Conservation (phyloP, 23 red algal genomes). For the Chondrus crispus region DNA sequence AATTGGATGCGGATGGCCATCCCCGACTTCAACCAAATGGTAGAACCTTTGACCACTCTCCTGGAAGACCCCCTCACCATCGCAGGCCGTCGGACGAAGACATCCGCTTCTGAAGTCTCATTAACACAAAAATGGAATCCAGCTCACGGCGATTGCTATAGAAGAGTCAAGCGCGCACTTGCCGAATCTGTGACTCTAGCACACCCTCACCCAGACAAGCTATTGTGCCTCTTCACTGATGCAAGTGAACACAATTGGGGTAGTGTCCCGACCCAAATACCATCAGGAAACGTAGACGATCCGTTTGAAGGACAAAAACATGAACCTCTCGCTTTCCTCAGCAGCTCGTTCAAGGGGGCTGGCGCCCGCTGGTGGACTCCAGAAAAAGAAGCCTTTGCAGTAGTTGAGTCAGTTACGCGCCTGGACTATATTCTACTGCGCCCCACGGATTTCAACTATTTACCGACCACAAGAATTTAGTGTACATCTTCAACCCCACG, state of each 20-base stretch:
- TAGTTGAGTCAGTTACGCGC: background rate
- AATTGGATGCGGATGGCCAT: background rate
- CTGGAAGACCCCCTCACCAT: background rate
- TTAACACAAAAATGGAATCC: background rate
- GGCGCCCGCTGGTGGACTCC: background rate
- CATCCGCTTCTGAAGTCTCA: background rate
- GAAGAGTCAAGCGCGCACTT: background rate
- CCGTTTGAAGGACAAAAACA: background rate
- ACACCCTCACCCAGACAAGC: background rate
- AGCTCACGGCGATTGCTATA: background rate
- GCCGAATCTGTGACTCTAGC: background rate
- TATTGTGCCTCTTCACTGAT: background rate
- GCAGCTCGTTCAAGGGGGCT: background rate
- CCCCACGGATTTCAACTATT: background rate
- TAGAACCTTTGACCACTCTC: background rate
- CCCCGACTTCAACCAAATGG: background rate
- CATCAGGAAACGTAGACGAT: background rate
- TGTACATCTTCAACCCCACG: background rate
- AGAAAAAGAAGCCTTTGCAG: background rate
- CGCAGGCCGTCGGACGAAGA: background rate
- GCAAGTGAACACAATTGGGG: background rate
- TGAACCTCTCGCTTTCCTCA: background rate
- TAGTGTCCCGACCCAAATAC: background rate
- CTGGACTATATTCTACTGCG: background rate
- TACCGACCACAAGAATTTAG: conserved; percentile 1